Evolutionary conservation across 352 stramenopile genomes (phyloP).

Genomic region (Globisporangium ultimum): DNA sequence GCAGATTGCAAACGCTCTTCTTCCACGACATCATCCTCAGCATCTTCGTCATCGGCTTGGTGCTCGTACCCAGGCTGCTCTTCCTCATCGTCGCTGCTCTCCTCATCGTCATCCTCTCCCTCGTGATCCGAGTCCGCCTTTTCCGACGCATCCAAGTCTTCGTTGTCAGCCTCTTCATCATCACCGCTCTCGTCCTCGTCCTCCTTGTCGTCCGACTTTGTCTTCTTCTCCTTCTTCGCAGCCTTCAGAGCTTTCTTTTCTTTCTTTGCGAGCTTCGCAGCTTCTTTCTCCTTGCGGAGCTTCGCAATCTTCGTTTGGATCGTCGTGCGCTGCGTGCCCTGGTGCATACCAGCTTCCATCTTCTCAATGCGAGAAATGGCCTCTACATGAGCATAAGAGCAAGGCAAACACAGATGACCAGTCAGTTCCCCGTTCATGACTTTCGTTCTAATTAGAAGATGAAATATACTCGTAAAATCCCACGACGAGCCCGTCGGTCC

Average conservation of each 20-base stretch:
- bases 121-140: neutral
- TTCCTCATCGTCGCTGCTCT: slow-evolving; percentile 16
- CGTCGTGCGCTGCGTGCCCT: slow-evolving; percentile 69
- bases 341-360: slow-evolving; percentile 56
- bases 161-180: slow-evolving; percentile 16
- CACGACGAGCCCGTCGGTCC: slow-evolving; percentile 64
- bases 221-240: slow-evolving; percentile 28
- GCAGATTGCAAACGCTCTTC: slow-evolving; percentile 68
- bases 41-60: slow-evolving; percentile 39
- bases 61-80: slow-evolving; percentile 32
- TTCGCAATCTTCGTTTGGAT: slow-evolving; percentile 88
- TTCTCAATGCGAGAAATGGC: slow-evolving; percentile 83
- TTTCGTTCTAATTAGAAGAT: too few relatives aligned
- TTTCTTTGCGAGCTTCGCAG: slow-evolving; percentile 51
- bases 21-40: slow-evolving; percentile 71
- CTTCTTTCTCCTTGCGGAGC: slow-evolving; percentile 67
- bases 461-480: slow-evolving; percentile 74
- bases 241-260: slow-evolving; percentile 46
- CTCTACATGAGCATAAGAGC: slow-evolving; percentile 18
- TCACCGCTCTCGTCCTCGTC: slow-evolving; percentile 16
- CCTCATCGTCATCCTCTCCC: slow-evolving; percentile 21
- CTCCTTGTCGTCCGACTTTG: slow-evolving; percentile 5
- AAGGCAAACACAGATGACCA: neutral
- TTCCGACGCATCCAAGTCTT: slow-evolving; percentile 22
- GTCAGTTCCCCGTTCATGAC: neutral